Base-by-base conservation (phyloP, 2,329 filamentous ascomycete species). In the Helotiales sp. region DNA sequence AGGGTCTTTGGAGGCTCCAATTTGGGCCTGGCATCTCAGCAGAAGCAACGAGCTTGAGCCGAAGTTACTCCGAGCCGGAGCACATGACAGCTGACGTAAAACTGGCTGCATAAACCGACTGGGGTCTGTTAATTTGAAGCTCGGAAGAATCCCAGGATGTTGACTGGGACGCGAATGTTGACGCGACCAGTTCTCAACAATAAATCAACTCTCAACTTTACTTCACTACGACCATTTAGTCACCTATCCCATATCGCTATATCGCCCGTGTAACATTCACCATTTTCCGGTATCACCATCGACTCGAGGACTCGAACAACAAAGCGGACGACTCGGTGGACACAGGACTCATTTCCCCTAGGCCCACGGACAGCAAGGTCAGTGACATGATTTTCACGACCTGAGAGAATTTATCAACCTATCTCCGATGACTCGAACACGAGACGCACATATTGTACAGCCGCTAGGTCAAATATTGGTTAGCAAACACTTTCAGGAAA, bases 161-260 rank as follows among this genome's bases (percentile, higher is more conserved):
- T 66, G 64, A 66, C 64, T 49, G 15, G 60, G 60, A 63, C 64
- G 64, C 64, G 64, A 59, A 43, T 17, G 28, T 17, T 55, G 59
- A 63, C 64, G 64, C 64, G 64, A 63, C 60, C 17, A 10, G 26
- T 20, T 30, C 15, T 37, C 37, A 62, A 59, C 64, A 52, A 66
- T 32, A 30, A 32, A 54, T 20, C 52, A 60, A 52, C 34, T 28
- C 20, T 45, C 50, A 13, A 40, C 15, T 24, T n/a, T 8, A 20
- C 8, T 28, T 24, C 17, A 40, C 61, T 15, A 57, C 34, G 10
- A 45, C 30, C 15, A 40, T 37, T 17, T 26, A 28, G 22, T 17
- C 11, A 11, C 20, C 13, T 24, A 8, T 17, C 6, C 32, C 28
- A 52, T 43, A 37, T 63, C n/a, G 22, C 47, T 52, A 30, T 7